Base-by-base conservation (phyloP, 805 yeast species). In the Myxozyma geophila region DNA sequence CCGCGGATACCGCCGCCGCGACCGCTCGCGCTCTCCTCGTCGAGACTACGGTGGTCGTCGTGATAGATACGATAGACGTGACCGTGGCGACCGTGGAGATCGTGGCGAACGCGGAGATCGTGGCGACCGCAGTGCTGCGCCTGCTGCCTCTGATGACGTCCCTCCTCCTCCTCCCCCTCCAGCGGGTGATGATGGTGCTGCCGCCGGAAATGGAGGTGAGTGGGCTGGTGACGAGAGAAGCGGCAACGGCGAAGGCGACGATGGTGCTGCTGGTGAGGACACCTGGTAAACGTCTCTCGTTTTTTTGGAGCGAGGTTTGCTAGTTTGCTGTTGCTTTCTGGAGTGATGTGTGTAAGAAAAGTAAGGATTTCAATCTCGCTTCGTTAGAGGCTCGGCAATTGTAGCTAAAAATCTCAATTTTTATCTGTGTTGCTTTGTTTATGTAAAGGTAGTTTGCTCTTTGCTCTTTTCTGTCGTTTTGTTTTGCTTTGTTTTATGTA, bases 41-140 rank as follows among this genome's bases (percentile, higher is more conserved):
- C 64, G 61, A 37, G 64, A 62, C 40, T 58, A 54, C 59, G 68
- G 70, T 54, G 58, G 68, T 48, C 71, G 70, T 54, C 66, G 64
- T 12, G 67, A 59, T 52, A 63, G 64, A 37, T 43, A 51, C 41
- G 60, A 66, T 37, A 58, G 62, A 33, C 58, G 62, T 28, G 64
- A 62, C n/a, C 57, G 57, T 41, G 59, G 52, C 58, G 67, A 47
- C 53, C 68, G 60, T 49, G 51, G 56, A 15, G 54, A 62, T 41
- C 60, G 60, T 17, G 56, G 63, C 33, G 65, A 64, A 13, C 58
- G 59, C 58, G 64, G 69, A 49, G 58, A 64, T 41, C 61, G 66
- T 10, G 49, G 62, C 46, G 72, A 53, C 36, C 49, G 47, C 48
- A 50, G 69, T 37, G 66, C 49, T 43, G 68, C 49, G 47, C 69